Base-by-base conservation (phyloP, 768 basidiomycete genomes). In the Suillus clintonianus region DNA sequence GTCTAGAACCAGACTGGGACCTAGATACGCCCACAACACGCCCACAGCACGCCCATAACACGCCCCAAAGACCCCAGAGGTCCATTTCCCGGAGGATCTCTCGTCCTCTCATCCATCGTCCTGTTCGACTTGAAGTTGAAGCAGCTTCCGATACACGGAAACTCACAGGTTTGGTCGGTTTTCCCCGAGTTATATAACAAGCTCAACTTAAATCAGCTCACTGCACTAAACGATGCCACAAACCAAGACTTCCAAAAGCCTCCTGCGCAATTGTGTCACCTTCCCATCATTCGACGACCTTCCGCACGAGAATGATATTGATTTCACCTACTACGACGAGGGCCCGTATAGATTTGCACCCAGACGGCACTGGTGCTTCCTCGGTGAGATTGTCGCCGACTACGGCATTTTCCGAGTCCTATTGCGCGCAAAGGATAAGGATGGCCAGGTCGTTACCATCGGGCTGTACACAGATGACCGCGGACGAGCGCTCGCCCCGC, bases 361-460 rank as follows among this genome's bases (percentile, higher is more conserved):
- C 5, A 62, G 58, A 43, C 67, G 62, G 34, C 77, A 75, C 63
- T 76, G 76, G 75, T 78, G 77, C 60, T 68, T 77, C 41, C 67
- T 78, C 7, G 75, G 70, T 7, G 73, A 77, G 57, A 76, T 77
- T 41, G 64, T 70, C 14, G 54, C 50, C 41, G 24, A n/a, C 10
- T 42, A 71, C n/a, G 66, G 67, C 2, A 71, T 65, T 47, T 11
- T 65, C 13, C 67, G 73, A 9, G 69, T 71, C 9, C 68, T 69
- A 70, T 72, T 67, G 61, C 51, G 55, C 22, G 73, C 72, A 39
- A 69, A 65, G 56, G 77, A 78, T 62, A 70, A 65, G 41, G 66
- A 48, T 10, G 73, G 69, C 22, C 45, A 55, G 1, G 59, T 65
- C 30, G 72, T 72, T 53, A 55, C 69, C 32, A 65, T 76, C 17